These are phyloP conservation scores for Phytophthora rubi DNA, from an alignment of 352 stramenopile genomes.

Conservation along the genomic window DNA sequence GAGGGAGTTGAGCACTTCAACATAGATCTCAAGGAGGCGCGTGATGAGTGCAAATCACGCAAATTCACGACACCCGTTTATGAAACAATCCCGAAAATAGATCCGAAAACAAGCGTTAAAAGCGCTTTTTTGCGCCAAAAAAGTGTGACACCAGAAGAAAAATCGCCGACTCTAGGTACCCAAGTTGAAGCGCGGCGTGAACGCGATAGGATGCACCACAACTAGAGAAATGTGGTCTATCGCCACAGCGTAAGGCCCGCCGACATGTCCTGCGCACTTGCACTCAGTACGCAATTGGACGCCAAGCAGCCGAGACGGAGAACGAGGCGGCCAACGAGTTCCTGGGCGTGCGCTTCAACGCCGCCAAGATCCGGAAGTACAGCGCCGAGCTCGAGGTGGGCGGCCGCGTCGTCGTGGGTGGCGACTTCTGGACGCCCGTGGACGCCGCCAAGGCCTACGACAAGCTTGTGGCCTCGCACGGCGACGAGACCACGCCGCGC, in stretches of 20 bases:
- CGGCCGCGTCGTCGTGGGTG: slow-evolving; percentile 62
- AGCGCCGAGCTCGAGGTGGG: slow-evolving; percentile 54
- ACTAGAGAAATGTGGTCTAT: background rate
- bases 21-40: no score
- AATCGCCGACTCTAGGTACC: background rate
- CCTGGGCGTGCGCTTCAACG: slow-evolving; percentile 71
- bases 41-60: background rate
- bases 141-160: background rate
- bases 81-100: background rate
- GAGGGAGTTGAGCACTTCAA: no score
- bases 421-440: slow-evolving; percentile 74
- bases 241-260: no score
- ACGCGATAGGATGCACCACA: background rate
- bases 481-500: slow-evolving; percentile 59
- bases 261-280: background rate
- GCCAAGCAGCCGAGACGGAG: slow-evolving; percentile 39
- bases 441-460: slow-evolving; percentile 76
- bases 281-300: background rate
- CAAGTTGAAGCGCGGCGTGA: background rate
- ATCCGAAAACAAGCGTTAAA: background rate
- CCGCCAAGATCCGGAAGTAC: slow-evolving; percentile 39
- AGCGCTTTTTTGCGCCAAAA: background rate
- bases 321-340: slow-evolving; percentile 57
- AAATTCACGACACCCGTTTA: no score
- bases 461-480: slow-evolving; percentile 70